Conservation (phyloP, 805 yeast species). For the Yamadazyma endophytica region DNA sequence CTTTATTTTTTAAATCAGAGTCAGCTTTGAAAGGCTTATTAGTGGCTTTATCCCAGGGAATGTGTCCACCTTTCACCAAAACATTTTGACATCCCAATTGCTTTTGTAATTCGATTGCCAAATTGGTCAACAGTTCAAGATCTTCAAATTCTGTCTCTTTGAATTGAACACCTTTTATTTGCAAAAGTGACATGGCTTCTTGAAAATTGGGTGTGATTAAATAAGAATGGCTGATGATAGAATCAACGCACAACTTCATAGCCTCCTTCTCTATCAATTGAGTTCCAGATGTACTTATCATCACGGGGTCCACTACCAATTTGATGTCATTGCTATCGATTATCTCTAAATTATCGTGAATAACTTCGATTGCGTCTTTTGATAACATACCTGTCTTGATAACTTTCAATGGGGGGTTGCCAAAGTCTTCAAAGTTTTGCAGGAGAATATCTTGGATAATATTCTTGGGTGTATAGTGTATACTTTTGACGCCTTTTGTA, state of each 20-base stretch:
- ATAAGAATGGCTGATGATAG: slow-evolving; percentile 49
- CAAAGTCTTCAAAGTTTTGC: slow-evolving; percentile 55
- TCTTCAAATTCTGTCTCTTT: slow-evolving; percentile 7
- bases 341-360: slow-evolving; percentile 32
- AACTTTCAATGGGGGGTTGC: slow-evolving; percentile 42
- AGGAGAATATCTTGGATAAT: slow-evolving; percentile 48
- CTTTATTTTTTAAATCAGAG: slow-evolving; percentile 13
- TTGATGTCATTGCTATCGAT: slow-evolving; percentile 21
- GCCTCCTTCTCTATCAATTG: slow-evolving; percentile 47
- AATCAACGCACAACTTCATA: slow-evolving; percentile 37
- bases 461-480: slow-evolving; percentile 38
- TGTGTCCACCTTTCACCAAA: slow-evolving; percentile 79
- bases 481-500: slow-evolving; percentile 44
- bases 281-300: slow-evolving; percentile 78
- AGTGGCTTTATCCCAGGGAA: slow-evolving; percentile 35
- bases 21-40: slow-evolving; percentile 11
- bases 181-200: slow-evolving; percentile 52
- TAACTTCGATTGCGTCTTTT: slow-evolving; percentile 45
- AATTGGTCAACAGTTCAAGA: slow-evolving; percentile 31
- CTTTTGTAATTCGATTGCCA: slow-evolving; percentile 16
- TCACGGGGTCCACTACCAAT: slow-evolving; percentile 77
- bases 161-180: slow-evolving; percentile 21
- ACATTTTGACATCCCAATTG: slow-evolving; percentile 45
- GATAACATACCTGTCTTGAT: slow-evolving; percentile 81
- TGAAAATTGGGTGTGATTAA: slow-evolving; percentile 71